phyloP scores from a whole-genome alignment of 352 stramenopile species.

The Globisporangium echinulatum region DNA sequence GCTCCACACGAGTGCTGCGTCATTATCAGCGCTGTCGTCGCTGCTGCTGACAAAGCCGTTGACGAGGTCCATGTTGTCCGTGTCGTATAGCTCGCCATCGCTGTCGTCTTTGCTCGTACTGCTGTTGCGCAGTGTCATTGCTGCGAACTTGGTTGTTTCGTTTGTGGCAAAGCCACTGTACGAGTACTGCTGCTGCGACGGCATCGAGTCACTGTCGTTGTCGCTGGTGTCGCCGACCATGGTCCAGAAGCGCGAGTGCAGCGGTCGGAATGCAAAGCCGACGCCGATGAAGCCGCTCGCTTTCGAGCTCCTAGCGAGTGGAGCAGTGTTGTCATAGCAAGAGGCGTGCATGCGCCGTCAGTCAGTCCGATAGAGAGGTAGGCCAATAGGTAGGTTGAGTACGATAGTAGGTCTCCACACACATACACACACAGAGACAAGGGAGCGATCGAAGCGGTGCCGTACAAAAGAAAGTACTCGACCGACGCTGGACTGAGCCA shows the following conservation, averaged over 20 bases:
- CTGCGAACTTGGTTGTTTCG: conserved; percentile 10
- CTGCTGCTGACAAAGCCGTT: conserved; percentile 8
- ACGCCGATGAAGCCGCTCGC: conserved; percentile 53
- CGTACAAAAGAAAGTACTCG: conserved; percentile 40
- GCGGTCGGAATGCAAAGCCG: conserved; percentile 28
- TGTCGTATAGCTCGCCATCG: neutral
- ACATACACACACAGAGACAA: neutral
- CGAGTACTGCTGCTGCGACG: conserved; percentile 12
- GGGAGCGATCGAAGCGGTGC: neutral
- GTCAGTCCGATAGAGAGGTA: no score
- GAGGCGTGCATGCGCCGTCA: no score
- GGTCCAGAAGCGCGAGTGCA: conserved; percentile 35
- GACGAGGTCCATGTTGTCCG: conserved; percentile 2
- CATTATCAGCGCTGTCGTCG: neutral
- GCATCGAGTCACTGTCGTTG: no score
- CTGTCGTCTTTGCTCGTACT: neutral
- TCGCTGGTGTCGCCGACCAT: conserved; percentile 10
- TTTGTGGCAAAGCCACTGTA: conserved; percentile 15
- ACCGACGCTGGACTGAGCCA: conserved; percentile 33
- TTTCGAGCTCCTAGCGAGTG: conserved; percentile 19
- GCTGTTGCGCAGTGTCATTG: conserved; percentile 1
- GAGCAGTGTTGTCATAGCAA: neutral
- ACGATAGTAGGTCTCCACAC: neutral
- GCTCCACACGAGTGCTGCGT: conserved; percentile 26
- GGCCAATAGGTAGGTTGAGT: no score